Evolutionary conservation across 805 yeast genomes (phyloP).

Genomic region (Sungouiozyma intestinalis): DNA sequence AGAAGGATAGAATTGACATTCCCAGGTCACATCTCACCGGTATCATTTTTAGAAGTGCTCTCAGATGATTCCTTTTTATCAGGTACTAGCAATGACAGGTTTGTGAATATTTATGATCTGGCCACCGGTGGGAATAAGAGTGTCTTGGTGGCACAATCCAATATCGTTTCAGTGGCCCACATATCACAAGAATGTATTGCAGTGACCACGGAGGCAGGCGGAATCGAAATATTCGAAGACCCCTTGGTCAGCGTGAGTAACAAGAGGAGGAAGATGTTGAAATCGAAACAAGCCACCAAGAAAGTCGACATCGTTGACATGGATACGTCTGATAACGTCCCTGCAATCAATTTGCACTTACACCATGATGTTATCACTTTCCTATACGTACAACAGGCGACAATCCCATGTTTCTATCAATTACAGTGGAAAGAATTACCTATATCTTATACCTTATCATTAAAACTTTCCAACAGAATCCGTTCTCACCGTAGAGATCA

Average conservation of each 20-base stretch:
- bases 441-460: constrained; percentile 30
- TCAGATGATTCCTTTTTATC: constrained; percentile 43
- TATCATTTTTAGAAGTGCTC: constrained; percentile 36
- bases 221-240: constrained; percentile 57
- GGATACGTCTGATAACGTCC: constrained; percentile 12
- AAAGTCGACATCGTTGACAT: constrained; percentile 41
- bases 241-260: constrained; percentile 32
- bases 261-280: constrained; percentile 36
- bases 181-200: constrained; percentile 22
- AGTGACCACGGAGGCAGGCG: constrained; percentile 66
- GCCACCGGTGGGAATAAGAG: constrained; percentile 31
- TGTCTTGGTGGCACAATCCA: constrained; percentile 62
- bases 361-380: constrained; percentile 32
- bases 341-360: constrained; percentile 25
- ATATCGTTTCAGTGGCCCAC: constrained; percentile 39
- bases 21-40: constrained; percentile 71
- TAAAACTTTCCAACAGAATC: constrained; percentile 8
- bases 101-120: constrained; percentile 54
- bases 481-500: constrained; percentile 6
- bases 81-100: constrained; percentile 71
- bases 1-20: constrained; percentile 38
- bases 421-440: constrained; percentile 39
- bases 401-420: constrained; percentile 46
- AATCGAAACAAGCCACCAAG: constrained; percentile 43
- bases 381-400: constrained; percentile 55